Evolutionary conservation across 2,329 filamentous ascomycete species (phyloP), one percentile per base, ranked within the genome.

Genomic region (Torrubiella hemipterigena): DNA sequence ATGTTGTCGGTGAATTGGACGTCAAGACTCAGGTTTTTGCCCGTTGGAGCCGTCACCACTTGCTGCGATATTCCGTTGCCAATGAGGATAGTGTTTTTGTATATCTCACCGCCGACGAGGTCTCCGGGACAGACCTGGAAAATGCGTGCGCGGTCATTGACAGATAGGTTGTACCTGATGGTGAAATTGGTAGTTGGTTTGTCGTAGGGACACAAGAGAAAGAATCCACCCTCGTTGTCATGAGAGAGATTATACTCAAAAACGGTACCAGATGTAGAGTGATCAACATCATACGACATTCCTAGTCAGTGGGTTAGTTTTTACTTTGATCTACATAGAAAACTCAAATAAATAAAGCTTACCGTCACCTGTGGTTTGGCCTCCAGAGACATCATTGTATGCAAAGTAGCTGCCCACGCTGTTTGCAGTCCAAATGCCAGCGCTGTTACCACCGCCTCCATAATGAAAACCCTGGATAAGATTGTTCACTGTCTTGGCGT

Each of bases 201-300:
- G 21, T 31, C 30, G 21, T 31, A 31, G 5, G 30, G 30, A 21
- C 30, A 31, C 4, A 31, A 16, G 5, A 31, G 21, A 21, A 31
- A 31, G 20, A 31, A 31, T 10, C 30, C 30, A n/a, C 30, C 30
- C 21, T 31, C 30, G 30, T 31, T 31, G 14, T 31, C 30, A 21
- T 31, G 30, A 14, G 30, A 31, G n/a, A 31, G 19, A 16, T 31
- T 31, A 16, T 31, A 31, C 14, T 31, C 30, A 16, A 22, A 31
- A 8, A 31, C 19, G 13, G 30, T 31, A 12, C 30, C 30, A 6
- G 30, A 31, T 17, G 30, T 22, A 13, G 30, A 31, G 16, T 31
- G 30, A 16, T 31, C 30, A n/a, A 31, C 30, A 16, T 31, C 30
- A 17, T 31, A 31, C 5, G 30, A 31, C 30, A 31, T 31, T 8